These are phyloP conservation scores for Astrocystis sublimbata DNA, from an alignment of 495 filamentous ascomycete species.

Conservation along the genomic window DNA sequence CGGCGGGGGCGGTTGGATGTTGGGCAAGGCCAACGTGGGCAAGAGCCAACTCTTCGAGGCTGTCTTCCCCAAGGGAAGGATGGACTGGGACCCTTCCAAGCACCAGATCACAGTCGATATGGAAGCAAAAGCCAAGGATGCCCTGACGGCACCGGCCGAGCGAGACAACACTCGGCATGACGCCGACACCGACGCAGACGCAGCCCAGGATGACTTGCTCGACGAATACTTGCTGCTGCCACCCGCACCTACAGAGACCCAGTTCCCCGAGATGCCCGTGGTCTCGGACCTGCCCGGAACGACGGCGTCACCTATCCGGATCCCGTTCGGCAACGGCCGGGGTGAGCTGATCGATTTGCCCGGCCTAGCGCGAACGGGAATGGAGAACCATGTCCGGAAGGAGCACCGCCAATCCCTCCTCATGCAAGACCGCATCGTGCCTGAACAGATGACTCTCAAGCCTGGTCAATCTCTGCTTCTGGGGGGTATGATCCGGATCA, in stretches of 20 bases:
- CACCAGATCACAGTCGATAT: constrained; percentile 37
- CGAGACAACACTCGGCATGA: constrained; percentile 24
- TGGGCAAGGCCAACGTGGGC: constrained; percentile 96
- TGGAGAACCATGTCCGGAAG: constrained; percentile 66
- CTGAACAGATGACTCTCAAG: constrained; percentile 69
- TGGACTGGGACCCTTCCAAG: constrained; percentile 37
- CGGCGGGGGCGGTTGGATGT: constrained; percentile 91
- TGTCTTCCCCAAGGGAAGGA: constrained; percentile 80
- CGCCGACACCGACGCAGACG: constrained; percentile 9
- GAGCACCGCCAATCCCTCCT: constrained; percentile 65
- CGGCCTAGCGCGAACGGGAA: constrained; percentile 71
- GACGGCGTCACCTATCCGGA: constrained; percentile 88
- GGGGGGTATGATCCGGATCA: constrained; percentile 86
- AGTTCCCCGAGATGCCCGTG: constrained; percentile 77
- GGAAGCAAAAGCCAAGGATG: constrained; percentile 25
- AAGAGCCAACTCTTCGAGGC: constrained; percentile 88
- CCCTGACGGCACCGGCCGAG: constrained; percentile 6
- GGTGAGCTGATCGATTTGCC: constrained; percentile 96
- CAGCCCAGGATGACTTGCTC: neutral
- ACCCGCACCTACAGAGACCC: constrained; percentile 67
- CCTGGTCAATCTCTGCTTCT: constrained; percentile 81
- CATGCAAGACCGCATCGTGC: constrained; percentile 70
- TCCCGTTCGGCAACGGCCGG: constrained; percentile 78
- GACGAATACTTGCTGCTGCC: constrained; percentile 61
- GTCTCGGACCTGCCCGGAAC: constrained; percentile 88